Base-by-base conservation (phyloP, 345 rosid species). In the Salix purpurea region DNA sequence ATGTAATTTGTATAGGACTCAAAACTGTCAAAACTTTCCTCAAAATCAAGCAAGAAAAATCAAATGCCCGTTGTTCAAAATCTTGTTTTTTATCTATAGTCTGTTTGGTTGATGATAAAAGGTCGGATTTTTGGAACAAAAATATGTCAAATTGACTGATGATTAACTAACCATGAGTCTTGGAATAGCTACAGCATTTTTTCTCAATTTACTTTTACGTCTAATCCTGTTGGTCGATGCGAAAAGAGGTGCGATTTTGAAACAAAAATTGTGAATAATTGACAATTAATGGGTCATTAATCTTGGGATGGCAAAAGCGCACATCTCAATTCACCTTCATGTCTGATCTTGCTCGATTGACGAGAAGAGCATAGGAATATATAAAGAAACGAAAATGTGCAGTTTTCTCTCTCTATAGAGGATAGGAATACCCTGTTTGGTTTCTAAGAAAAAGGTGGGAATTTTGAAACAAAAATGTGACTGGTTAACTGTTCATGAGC, bases 1-100 rank as follows among this genome's bases (percentile, higher is more conserved):
- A 37, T 79, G 77, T 79, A 83, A 74, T 39, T 48, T 79, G 32
- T 21, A 46, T 60, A 78, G 61, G 77, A 78, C 36, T 19, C 65
- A 78, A 69, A 48, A 67, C 50, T 61, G 23, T 8, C 8, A 74
- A 74, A 52, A 70, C n/a, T 8, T 34, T 37, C 48, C 39, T 42
- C 61, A 28, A 15, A 66, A 19, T 9, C 21, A 80, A 75, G 37
- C 32, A 16, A 18, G 28, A 19, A 68, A 42, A 62, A 42, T 28
- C 68, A 67, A 70, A 64, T 73, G 80, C 67, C 21, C 16, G 70
- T 23, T 77, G 19, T 8, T n/a, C 11, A 48, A 50, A n/a, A 39
- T 73, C 58, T 10, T 23, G 0, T 12, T 30, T 15, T 26, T 37
- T 0, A 13, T 34, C 24, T 46, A 36, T 24, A 19, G 1, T n/a